These are phyloP conservation scores for Fusarium torreyae DNA, from an alignment of 2,329 filamentous ascomycete genomes.

Conservation along the genomic window DNA sequence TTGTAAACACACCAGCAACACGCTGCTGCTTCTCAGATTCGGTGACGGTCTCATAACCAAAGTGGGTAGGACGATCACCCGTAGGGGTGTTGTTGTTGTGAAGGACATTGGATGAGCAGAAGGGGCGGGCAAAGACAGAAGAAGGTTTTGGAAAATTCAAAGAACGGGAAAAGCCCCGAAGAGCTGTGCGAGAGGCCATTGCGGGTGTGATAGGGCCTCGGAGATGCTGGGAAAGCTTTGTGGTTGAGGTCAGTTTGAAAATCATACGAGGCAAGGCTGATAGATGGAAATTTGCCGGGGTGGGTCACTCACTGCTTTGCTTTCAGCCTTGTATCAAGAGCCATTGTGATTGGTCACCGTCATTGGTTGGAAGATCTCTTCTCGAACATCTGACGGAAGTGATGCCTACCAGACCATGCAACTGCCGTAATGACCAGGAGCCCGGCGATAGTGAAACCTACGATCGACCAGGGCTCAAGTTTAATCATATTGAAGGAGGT, in stretches of 20 bases:
- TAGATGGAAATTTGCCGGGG: conserved; percentile 47
- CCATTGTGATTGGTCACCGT: conserved; percentile 40
- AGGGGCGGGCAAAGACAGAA: conserved; percentile 44
- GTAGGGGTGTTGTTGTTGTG: conserved; percentile 51
- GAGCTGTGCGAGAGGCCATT: conserved; percentile 53
- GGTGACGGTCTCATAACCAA: conserved; percentile 88
- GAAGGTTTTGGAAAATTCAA: conserved; percentile 37
- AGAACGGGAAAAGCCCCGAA: conserved; percentile 50
- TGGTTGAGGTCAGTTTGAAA: conserved; percentile 44
- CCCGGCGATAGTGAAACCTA: no score
- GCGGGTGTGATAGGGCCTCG: conserved; percentile 28
- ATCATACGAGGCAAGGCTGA: conserved; percentile 53
- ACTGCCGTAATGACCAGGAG: no score
- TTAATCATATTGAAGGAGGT: conserved; percentile 32
- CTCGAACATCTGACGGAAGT: no score
- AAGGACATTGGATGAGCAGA: conserved; percentile 50
- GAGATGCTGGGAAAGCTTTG: conserved; percentile 30
- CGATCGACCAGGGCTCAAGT: no score
- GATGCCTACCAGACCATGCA: no score
- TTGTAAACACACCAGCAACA: conserved; percentile 93
- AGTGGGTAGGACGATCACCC: conserved; percentile 80
- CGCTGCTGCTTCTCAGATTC: conserved; percentile 80
- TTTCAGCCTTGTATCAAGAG: conserved; percentile 43
- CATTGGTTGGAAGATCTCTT: neutral
- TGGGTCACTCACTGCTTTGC: conserved; percentile 19